Conservation (phyloP, 805 yeast genomes). For the Saturnispora dispora region DNA sequence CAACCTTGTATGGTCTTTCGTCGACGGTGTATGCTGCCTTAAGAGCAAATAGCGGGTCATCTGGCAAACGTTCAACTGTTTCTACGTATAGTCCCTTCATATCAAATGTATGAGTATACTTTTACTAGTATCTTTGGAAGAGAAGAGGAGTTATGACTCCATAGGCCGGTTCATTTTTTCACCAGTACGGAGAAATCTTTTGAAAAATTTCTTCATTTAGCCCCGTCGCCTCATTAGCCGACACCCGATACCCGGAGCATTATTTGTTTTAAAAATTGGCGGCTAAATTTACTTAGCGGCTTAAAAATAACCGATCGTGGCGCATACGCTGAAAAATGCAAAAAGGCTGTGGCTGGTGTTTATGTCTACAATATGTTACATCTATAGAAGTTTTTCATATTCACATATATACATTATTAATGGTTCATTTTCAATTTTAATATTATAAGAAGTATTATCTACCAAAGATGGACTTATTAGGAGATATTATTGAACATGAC, state of each 20-base stretch:
- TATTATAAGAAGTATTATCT: neutral
- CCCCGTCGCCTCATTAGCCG: neutral
- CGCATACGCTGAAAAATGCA: neutral
- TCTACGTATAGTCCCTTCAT: constrained; percentile 20
- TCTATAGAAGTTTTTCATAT: too few relatives aligned
- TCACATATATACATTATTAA: too few relatives aligned
- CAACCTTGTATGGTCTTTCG: constrained; percentile 58
- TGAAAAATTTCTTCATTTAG: too few relatives aligned
- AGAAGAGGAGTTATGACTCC: neutral
- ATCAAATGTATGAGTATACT: neutral
- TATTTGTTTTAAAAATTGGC: neutral
- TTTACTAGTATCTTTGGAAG: neutral
- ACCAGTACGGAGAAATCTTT: neutral
- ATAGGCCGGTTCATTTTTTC: neutral
- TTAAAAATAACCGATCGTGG: neutral
- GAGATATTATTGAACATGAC: constrained; percentile 65
- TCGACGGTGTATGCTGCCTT: constrained; percentile 59
- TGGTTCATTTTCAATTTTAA: neutral
- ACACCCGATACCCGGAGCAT: neutral
- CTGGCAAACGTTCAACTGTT: constrained; percentile 56
- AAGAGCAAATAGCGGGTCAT: constrained; percentile 81
- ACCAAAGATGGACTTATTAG: constrained; percentile 50
- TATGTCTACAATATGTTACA: too few relatives aligned
- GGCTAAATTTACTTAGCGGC: neutral
- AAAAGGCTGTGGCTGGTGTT: neutral